Evolutionary conservation across 306 rosid genomes (phyloP), one percentile per base, ranked within the genome.

Genomic region (Ormosia emarginata): DNA sequence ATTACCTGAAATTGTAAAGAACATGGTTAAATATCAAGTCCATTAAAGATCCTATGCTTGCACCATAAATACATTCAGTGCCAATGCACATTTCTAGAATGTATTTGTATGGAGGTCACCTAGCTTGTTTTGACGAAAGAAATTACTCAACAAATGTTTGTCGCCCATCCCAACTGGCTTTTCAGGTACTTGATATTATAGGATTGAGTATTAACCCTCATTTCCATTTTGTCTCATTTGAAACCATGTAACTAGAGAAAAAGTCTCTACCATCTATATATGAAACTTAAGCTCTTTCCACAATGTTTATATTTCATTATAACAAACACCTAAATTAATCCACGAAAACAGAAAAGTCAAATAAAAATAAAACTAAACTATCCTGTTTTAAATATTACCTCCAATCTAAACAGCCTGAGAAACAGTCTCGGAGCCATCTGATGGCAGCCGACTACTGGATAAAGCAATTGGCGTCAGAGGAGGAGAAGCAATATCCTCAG

Each of bases 391-490:
- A 67, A 62, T 79, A 77, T 85, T 92, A 94, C 98, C 98, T 92
- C 83, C 72, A 41, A 59, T 71, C 72, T 71, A 85, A 80, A 82
- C 83, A 73, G 24, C 78, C 77, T 44, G 82, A 17, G 74, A 47
- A 71, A 72, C 82, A 61, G 74, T 81, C 81, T 85, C 88, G 24
- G 24, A 68, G 88, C 84, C 80, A 47, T 82, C 80, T 71, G 86
- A 79, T 65, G 79, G 84, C 61, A 68, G 84, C 79, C 62, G 80
- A 84, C 67, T 86, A 84, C 84, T 85, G 75, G 94, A 82, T 69
- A 91, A 81, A 15, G 83, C 76, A 56, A 90, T 66, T 77, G 98
- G 97, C 8, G 92, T 80, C 82, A 91, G 83, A 57, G 97, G 96
- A 68, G 98, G 93, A 18, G 98, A 89, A 77, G 82, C 78, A 73